Percentiles rank a stretch among this genome's conserved stretches.
These are phyloP conservation scores for Candida easanensis DNA, from an alignment of 805 yeast genomes.

Conservation along the genomic window DNA sequence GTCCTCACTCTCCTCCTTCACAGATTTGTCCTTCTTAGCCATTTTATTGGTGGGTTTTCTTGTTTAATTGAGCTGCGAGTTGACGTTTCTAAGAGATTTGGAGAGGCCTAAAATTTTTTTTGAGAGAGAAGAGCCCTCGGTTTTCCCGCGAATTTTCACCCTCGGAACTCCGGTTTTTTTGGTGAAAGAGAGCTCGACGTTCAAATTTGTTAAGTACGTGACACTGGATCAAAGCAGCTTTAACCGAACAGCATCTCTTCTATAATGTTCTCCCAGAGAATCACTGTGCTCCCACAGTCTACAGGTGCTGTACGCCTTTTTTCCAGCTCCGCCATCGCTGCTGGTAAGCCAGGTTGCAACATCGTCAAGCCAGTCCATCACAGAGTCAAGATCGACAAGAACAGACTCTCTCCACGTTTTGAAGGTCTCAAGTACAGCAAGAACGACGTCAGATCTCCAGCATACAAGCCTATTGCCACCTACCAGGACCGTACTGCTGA, in stretches of 20 bases:
- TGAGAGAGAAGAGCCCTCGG: conserved; percentile 9
- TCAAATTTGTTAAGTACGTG: too few species aligned
- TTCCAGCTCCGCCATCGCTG: conserved; percentile 26
- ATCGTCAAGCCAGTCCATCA: conserved; percentile 93
- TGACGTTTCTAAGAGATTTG: neutral
- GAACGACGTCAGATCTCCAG: conserved; percentile 77
- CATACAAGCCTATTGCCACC: conserved; percentile 70
- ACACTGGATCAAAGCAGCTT: too few species aligned
- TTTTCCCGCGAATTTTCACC: conserved; percentile 8
- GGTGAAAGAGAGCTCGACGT: too few species aligned
- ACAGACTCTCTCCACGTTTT: conserved; percentile 70
- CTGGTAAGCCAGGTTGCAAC: conserved; percentile 56
- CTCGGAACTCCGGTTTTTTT: conserved; percentile 8
- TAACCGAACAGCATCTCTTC: too few species aligned
- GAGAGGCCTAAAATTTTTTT: conserved; percentile 10
- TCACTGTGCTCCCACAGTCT: neutral
- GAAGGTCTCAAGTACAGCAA: conserved; percentile 63
- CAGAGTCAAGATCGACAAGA: conserved; percentile 70
- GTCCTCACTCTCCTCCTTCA: conserved; percentile 46
- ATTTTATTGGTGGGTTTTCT: conserved; percentile 19
- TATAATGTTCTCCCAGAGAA: conserved; percentile 4
- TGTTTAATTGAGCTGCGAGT: neutral
- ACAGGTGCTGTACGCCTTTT: conserved; percentile 18
- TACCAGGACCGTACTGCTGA: conserved; percentile 77
- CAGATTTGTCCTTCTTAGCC: conserved; percentile 46